A percentile compares a stretch with the other conserved stretches of the same genome.
Evolutionary conservation across 2,329 filamentous ascomycete species (phyloP).

Genomic region (Penicillium paneum): DNA sequence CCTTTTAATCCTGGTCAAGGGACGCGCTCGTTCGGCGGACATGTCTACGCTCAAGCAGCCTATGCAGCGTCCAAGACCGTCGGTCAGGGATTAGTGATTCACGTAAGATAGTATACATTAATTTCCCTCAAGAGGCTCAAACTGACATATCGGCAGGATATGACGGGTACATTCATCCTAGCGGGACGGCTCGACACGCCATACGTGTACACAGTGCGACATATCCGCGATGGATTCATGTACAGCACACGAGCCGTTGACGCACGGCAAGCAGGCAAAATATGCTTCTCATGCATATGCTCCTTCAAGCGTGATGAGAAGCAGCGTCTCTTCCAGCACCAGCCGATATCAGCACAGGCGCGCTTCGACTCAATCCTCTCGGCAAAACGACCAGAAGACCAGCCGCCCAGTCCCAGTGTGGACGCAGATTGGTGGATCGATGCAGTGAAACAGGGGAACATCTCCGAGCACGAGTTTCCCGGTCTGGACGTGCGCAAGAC

Average conservation of each 20-base stretch:
- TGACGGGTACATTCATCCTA: conserved; percentile 53
- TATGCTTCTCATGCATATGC: conserved; percentile 53
- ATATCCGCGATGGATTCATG: conserved; percentile 50
- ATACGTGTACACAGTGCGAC: conserved; percentile 52
- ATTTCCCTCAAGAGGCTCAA: not conserved
- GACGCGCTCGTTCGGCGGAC: conserved; percentile 52
- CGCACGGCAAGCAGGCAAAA: conserved; percentile 48
- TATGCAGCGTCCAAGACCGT: conserved; percentile 57
- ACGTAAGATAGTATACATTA: conserved; percentile 40
- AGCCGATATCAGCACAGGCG: conserved; percentile 27
- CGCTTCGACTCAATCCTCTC: conserved; percentile 31
- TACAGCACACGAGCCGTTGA: conserved; percentile 54
- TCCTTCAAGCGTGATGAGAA: conserved; percentile 51
- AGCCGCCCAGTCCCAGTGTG: conserved; percentile 32
- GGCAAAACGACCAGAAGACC: conserved; percentile 34
- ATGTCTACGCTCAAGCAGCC: conserved; percentile 57
- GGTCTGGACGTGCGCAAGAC: conserved; percentile 51
- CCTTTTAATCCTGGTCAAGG: conserved; percentile 45
- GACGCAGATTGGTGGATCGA: conserved; percentile 40
- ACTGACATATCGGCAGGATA: conserved; percentile 39
- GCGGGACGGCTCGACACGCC: conserved; percentile 47
- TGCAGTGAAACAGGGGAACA: conserved; percentile 24
- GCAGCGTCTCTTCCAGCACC: conserved; percentile 28
- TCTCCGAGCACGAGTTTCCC: conserved; percentile 34
- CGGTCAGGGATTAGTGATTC: conserved; percentile 48